Evolutionary conservation across 805 yeast genomes (phyloP), one percentile per base, ranked within the genome.

Genomic region (Wickerhamomyces xylosicus): DNA sequence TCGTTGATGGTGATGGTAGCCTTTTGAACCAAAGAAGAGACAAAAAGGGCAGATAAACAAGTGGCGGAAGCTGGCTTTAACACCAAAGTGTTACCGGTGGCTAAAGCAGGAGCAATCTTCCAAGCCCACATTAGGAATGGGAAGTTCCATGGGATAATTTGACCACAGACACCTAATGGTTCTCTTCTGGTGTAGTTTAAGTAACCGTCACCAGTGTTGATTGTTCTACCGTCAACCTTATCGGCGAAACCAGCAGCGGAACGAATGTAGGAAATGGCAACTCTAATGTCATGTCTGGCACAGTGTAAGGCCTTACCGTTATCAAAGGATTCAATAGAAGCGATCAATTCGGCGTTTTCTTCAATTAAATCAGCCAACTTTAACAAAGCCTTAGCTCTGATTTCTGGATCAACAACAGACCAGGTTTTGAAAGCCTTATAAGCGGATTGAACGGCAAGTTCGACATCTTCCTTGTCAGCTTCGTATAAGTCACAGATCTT

Each of bases 381-480:
- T 63, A 62, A 61, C 44, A 89, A 64, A 37, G 71, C 72, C 41
- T 59, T 64, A 35, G 79, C 77, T 59, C 95, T 77, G 43, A 73
- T 42, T 22, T 70, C 61, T 18, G 94, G 92, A 47, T 83, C 80
- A 29, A 71, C 67, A 28, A 68, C 67, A 36, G 85, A 72, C 94
- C 95, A 86, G 37, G 64, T 66, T 35, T 79, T 67, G 68, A 80
- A 85, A 10, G 96, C 96, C 32, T 65, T 67, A 46, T 72, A 66
- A 35, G 97, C 97, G 29, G 95, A 94, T 19, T 75, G 72, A 27
- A 90, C 95, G 15, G 97, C 97, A 39, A 63, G 43, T 48, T 86
- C 92, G 36, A 85, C 79, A 58, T 85, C 95, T 41, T 71, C 87
- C 36, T 64, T 77, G 45, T 72, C 67, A 37, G 92, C 95, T 56